phyloP scores from a whole-genome alignment of 139 green algal genomes.

The Chlorella sp. region DNA sequence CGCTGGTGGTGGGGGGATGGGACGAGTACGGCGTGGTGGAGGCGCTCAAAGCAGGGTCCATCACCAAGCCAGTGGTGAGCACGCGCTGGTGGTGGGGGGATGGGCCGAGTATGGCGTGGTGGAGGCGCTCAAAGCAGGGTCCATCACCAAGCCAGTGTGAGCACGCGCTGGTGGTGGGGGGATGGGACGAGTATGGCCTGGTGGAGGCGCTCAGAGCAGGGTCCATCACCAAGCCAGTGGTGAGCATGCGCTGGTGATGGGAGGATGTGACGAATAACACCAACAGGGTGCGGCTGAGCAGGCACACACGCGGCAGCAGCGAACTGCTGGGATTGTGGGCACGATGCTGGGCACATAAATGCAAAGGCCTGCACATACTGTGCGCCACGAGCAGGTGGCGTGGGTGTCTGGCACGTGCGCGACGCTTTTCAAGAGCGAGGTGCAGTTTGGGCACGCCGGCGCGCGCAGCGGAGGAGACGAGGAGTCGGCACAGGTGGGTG shows the following conservation, averaged over 20 bases:
- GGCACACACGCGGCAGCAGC: no score
- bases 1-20: constrained; percentile 81
- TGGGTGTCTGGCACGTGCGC: constrained; percentile 88
- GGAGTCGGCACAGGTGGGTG: constrained; percentile 45
- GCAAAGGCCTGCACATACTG: no score
- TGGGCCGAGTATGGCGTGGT: constrained; percentile 88
- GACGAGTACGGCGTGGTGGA: constrained; percentile 91
- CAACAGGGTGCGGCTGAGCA: no score
- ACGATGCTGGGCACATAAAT: no score
- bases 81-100: constrained; percentile 89
- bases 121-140: constrained; percentile 61
- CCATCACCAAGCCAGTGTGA: constrained; percentile 88
- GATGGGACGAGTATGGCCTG: constrained; percentile 85
- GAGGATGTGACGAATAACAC: constrained; percentile 89
- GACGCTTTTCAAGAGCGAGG: constrained; percentile 90
- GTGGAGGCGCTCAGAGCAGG: constrained; percentile 70
- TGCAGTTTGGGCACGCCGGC: constrained; percentile 94
- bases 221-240: constrained; percentile 85
- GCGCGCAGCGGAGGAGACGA: constrained; percentile 62
- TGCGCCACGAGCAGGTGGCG: constrained; percentile 40
- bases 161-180: constrained; percentile 92
- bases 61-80: constrained; percentile 90
- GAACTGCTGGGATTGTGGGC: no score
- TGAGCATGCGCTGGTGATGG: constrained; percentile 91
- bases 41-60: constrained; percentile 57